Evolutionary conservation across 495 filamentous ascomycete species (phyloP).

Genomic region (Penicillium roqueforti): DNA sequence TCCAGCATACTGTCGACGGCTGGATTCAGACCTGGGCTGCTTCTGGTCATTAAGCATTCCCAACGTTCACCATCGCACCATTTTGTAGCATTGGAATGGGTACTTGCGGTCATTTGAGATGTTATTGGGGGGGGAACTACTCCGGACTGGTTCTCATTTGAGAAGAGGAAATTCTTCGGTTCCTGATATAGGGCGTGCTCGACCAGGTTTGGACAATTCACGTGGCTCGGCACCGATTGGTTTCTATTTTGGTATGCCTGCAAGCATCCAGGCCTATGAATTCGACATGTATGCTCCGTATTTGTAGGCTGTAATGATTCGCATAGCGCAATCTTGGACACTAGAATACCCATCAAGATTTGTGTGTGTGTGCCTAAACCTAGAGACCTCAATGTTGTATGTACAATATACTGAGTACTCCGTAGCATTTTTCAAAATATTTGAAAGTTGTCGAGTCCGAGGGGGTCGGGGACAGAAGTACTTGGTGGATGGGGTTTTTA

Average conservation of each 20-base stretch:
- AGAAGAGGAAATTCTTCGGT: neutral
- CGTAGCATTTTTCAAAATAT: no score
- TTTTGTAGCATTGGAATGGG: no score
- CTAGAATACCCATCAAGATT: neutral
- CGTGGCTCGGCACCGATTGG: neutral
- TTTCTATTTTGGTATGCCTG: no score
- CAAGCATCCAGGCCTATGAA: neutral
- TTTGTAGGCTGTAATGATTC: neutral
- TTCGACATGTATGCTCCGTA: neutral
- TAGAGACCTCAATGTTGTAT: no score
- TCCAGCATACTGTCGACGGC: conserved; percentile 11
- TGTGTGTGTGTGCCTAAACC: neutral
- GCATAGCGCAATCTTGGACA: neutral
- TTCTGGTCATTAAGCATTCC: conserved; percentile 2
- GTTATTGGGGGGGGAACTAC: neutral
- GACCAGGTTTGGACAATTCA: neutral
- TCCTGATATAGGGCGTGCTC: neutral
- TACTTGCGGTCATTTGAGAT: neutral
- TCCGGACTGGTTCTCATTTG: neutral
- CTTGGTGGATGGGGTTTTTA: no score
- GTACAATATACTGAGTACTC: no score
- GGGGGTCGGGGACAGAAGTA: neutral
- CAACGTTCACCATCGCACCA: neutral
- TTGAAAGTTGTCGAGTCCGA: neutral
- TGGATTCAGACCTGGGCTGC: conserved; percentile 17